A percentile compares a stretch with the other conserved stretches of the same genome.
Evolutionary conservation across 306 rosid species (phyloP).

Genomic region (Pueraria montana): DNA sequence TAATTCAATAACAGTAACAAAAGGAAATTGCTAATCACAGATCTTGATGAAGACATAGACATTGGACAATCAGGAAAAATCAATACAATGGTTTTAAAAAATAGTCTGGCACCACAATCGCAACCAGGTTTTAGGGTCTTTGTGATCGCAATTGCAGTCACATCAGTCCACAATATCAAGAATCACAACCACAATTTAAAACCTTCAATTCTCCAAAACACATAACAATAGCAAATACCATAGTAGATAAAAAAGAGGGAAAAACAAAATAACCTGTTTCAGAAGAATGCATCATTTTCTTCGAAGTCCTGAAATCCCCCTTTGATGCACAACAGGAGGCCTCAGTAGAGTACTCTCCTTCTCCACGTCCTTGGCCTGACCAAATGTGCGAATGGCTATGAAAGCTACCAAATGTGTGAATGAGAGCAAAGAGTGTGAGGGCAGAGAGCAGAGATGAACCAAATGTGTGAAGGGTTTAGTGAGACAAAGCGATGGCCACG

Average conservation of each 20-base stretch:
- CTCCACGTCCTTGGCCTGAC: too few relatives aligned
- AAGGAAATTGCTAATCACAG: neutral
- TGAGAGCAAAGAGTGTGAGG: too few relatives aligned
- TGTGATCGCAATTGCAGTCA: neutral
- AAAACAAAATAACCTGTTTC: conserved; percentile 73
- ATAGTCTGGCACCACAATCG: neutral
- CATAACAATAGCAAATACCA: neutral
- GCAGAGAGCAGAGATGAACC: too few relatives aligned
- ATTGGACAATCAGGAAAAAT: conserved; percentile 3
- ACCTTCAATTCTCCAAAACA: neutral
- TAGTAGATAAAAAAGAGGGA: neutral
- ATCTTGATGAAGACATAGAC: neutral
- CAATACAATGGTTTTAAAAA: neutral
- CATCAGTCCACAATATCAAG: neutral
- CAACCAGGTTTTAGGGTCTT: neutral
- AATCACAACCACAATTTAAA: neutral
- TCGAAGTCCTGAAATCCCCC: conserved; percentile 67
- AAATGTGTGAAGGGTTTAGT: too few relatives aligned
- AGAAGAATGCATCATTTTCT: conserved; percentile 66
- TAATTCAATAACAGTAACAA: conserved; percentile 13
- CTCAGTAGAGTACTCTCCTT: conserved; percentile 79
- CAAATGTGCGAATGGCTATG: too few relatives aligned
- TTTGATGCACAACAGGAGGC: conserved; percentile 74
- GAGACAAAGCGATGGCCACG: too few relatives aligned
- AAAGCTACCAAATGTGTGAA: too few relatives aligned